Percentiles rank a stretch among this genome's conserved stretches.
These are phyloP conservation scores for Blastobotrys apis DNA, from an alignment of 1,139 yeast species.

Conservation along the genomic window DNA sequence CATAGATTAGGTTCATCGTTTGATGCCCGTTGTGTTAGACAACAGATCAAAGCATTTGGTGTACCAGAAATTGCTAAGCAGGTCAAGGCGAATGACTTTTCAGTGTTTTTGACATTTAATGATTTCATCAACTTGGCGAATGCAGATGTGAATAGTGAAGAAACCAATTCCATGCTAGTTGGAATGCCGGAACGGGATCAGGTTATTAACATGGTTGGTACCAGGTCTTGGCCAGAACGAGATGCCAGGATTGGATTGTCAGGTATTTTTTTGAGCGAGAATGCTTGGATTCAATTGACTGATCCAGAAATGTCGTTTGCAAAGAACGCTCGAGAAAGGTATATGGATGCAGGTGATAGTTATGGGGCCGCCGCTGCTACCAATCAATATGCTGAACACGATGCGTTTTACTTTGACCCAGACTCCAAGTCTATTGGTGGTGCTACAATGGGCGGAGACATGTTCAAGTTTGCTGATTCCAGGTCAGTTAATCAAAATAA, in stretches of 20 bases:
- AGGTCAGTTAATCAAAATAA: conserved; percentile 30
- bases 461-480: conserved; percentile 36
- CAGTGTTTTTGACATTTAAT: conserved; percentile 38
- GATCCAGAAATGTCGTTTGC: conserved; percentile 39
- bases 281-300: conserved; percentile 40
- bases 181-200: conserved; percentile 34
- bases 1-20: conserved; percentile 36
- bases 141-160: conserved; percentile 22
- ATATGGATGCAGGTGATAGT: conserved; percentile 23
- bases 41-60: conserved; percentile 41
- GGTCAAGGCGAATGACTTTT: conserved; percentile 37
- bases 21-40: conserved; percentile 42
- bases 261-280: conserved; percentile 40
- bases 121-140: conserved; percentile 35
- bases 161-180: conserved; percentile 16
- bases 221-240: conserved; percentile 37
- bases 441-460: conserved; percentile 35
- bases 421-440: conserved; percentile 36
- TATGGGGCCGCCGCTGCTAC: conserved; percentile 11
- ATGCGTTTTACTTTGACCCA: conserved; percentile 33
- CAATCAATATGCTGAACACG: conserved; percentile 27
- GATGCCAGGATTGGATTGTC: conserved; percentile 41
- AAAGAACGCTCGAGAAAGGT: conserved; percentile 28
- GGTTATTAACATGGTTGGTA: conserved; percentile 30
- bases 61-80: conserved; percentile 40